phyloP scores from a whole-genome alignment of 192 early-diverging fungal species.

The Podila minutissima region DNA sequence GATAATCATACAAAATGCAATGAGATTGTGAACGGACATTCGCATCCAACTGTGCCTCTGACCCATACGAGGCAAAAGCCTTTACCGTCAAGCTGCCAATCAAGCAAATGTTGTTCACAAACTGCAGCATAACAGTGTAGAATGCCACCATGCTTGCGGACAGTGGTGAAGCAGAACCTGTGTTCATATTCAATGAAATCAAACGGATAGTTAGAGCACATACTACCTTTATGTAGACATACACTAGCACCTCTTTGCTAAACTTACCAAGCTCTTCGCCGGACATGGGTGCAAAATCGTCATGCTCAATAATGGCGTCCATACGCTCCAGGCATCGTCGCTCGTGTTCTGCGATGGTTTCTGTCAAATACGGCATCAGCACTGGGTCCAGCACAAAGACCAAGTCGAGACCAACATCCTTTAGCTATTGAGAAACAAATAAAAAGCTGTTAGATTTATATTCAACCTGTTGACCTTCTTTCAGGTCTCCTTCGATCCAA shows the following conservation, averaged over 20 bases:
- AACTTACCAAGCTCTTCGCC: constrained; percentile 58
- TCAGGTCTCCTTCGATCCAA: not conserved
- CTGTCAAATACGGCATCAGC: constrained; percentile 78
- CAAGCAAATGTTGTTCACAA: constrained; percentile 76
- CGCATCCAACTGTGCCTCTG: too few relatives aligned
- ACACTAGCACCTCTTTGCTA: not conserved
- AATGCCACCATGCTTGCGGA: constrained; percentile 75
- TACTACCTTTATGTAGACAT: too few relatives aligned
- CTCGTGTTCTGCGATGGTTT: constrained; percentile 77
- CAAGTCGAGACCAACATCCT: constrained; percentile 87
- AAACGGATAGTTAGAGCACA: too few relatives aligned
- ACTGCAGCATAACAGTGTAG: constrained; percentile 74
- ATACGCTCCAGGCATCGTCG: constrained; percentile 68
- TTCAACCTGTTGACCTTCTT: not conserved
- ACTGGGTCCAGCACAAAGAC: constrained; percentile 84
- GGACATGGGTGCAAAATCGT: constrained; percentile 70
- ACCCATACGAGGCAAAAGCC: not conserved
- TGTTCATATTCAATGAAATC: too few relatives aligned
- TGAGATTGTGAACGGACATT: too few relatives aligned
- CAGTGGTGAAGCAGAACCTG: constrained; percentile 61
- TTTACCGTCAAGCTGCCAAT: constrained; percentile 73
- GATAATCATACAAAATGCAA: too few relatives aligned
- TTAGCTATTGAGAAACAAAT: constrained; percentile 61
- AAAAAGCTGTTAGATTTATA: not conserved
- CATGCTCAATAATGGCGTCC: constrained; percentile 71